Percentiles rank a stretch among this genome's conserved stretches.
Evolutionary conservation across 495 filamentous ascomycete species (phyloP).

Genomic region (Podospora didyma): DNA sequence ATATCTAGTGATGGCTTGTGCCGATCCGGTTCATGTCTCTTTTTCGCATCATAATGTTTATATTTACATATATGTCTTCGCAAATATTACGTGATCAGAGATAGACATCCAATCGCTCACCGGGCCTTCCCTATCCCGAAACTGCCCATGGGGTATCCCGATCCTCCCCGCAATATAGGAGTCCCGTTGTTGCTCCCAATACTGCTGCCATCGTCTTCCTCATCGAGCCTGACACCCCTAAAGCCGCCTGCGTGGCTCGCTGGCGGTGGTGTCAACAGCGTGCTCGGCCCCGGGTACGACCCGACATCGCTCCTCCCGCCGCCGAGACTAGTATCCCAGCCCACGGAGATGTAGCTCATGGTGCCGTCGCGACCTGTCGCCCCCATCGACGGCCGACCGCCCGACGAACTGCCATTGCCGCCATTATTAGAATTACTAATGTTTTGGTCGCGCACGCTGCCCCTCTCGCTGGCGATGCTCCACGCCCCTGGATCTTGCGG

Average conservation of each 20-base stretch:
- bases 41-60: too few relatives aligned
- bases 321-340: constrained; percentile 2
- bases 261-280: constrained; percentile 7
- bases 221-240: not conserved
- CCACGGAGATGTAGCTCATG: not conserved
- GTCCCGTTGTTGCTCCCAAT: not conserved
- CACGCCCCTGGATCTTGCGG: constrained; percentile 19
- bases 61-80: too few relatives aligned
- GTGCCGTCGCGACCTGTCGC: not conserved
- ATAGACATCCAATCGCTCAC: too few relatives aligned
- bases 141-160: constrained; percentile 1
- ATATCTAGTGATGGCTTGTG: too few relatives aligned
- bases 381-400: constrained; percentile 3
- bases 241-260: constrained; percentile 1
- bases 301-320: constrained; percentile 2
- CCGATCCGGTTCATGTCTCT: too few relatives aligned
- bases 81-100: too few relatives aligned
- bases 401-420: not conserved
- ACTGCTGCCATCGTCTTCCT: not conserved
- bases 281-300: constrained; percentile 1
- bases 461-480: constrained; percentile 22
- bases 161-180: not conserved
- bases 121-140: constrained; percentile 10
- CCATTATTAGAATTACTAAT: not conserved
- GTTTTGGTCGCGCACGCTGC: constrained; percentile 5